Evolutionary conservation across 495 filamentous ascomycete species (phyloP), one percentile per base, ranked within the genome.

Genomic region (Pseudevernia furfuracea): DNA sequence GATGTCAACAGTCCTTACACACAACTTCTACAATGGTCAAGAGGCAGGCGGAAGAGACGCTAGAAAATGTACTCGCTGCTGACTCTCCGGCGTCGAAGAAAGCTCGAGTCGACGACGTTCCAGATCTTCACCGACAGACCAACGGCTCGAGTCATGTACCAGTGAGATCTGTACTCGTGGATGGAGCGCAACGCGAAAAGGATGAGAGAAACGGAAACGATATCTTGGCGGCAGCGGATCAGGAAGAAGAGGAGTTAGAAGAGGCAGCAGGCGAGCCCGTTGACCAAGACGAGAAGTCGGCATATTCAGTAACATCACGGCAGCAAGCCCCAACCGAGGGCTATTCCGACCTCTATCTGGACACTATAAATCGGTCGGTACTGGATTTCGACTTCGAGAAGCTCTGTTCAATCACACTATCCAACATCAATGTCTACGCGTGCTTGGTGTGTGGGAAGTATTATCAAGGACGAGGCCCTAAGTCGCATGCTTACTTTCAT

Each of bases 311-410:
- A 6, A 77, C 78, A 43, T 75, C 79, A 72, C 78, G 90, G 61
- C 91, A 96, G 74, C 77, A 78, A 39, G 89, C 87, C 36, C 94
- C 94, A 23, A 82, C 88, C 44, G 90, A 88, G 76, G 94, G 95
- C 61, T 97, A 96, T 75, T 86, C 86, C 65, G 95, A 99, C 74
- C 85, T 99, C 38, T 99, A 99, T 74, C 89, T 99, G 60, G 95
- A 99, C 76, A 97, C 93, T 4, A 93, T 99, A 75, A 86, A 97
- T 76, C 90, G 94, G 46, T 77, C 76, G 38, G 77, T 96, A 21
- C 85, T 96, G 23, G 92, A 96, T 74, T 96, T 96, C 71, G 94
- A 99, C 74, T 99, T 99, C 74, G 93, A 97, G 71, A 97, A 97
- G 80, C 84, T 96, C 25, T 99, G 94, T 79, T 97, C 95, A 3